phyloP scores from a whole-genome alignment of 768 basidiomycete genomes.

The Mycena maculata region DNA sequence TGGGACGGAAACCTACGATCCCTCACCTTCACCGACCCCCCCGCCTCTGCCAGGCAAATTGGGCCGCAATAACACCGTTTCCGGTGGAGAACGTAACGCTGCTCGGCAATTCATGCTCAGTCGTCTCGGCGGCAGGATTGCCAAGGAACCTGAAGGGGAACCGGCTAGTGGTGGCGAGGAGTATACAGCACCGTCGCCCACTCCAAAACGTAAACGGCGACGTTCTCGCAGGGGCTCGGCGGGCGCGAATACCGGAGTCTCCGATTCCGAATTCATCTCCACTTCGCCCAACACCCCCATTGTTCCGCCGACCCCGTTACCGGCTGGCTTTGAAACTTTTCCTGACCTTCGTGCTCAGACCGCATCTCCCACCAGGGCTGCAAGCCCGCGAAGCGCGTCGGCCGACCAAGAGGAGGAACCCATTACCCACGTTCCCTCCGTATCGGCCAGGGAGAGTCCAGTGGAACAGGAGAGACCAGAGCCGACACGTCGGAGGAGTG shows the following conservation, averaged over 20 bases:
- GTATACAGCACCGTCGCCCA: constrained; percentile 54
- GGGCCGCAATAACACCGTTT: constrained; percentile 82
- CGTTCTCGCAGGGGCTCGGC: constrained; percentile 63
- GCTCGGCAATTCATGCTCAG: constrained; percentile 77
- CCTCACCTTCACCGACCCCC: constrained; percentile 68
- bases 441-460: constrained; percentile 24
- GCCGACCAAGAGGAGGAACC: constrained; percentile 18
- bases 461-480: constrained; percentile 54
- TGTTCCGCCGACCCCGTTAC: constrained; percentile 64
- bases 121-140: constrained; percentile 67
- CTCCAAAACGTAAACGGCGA: constrained; percentile 67
- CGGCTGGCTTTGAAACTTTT: constrained; percentile 51
- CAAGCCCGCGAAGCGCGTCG: constrained; percentile 47
- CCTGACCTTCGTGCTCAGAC: constrained; percentile 56
- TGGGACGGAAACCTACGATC: constrained; percentile 73
- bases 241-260: constrained; percentile 59
- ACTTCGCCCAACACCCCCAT: constrained; percentile 72
- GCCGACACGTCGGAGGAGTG: constrained; percentile 64
- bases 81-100: constrained; percentile 82
- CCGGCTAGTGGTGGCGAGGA: constrained; percentile 73
- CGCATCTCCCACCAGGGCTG: constrained; percentile 55
- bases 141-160: constrained; percentile 72
- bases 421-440: background rate
- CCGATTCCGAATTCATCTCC: constrained; percentile 61
- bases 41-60: constrained; percentile 56